Percentiles rank a stretch among this genome's conserved stretches.
Evolutionary conservation across 305 asterid genomes (phyloP).

Genomic region (Fraxinus sp.): DNA sequence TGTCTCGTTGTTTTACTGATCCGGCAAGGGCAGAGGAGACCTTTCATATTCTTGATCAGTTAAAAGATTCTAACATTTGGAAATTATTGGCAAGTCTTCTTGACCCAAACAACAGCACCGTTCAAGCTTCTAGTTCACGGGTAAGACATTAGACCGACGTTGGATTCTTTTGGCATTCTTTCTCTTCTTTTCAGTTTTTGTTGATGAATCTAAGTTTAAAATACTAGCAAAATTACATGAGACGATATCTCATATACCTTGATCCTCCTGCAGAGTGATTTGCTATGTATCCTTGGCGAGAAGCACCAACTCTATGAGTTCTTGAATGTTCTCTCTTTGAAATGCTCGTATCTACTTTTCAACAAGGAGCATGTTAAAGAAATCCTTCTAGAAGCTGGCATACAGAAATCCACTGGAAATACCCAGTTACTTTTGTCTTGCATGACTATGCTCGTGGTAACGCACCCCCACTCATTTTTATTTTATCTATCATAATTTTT

Average conservation of each 20-base stretch:
- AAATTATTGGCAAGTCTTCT: slow-evolving; percentile 60
- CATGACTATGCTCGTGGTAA: slow-evolving; percentile 97
- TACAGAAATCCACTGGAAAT: slow-evolving; percentile 71
- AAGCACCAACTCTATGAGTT: slow-evolving; percentile 81
- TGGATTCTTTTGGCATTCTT: slow-evolving; percentile 11
- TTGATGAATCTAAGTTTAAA: slow-evolving; percentile 7
- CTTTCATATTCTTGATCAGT: slow-evolving; percentile 79
- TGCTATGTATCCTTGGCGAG: slow-evolving; percentile 68
- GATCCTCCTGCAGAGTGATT: slow-evolving; percentile 59
- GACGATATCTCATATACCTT: slow-evolving; percentile 29
- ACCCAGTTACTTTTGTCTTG: slow-evolving; percentile 69
- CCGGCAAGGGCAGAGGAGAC: slow-evolving; percentile 78
- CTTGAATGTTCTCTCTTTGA: slow-evolving; percentile 64
- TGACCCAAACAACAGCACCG: slow-evolving; percentile 65
- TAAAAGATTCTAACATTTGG: slow-evolving; percentile 84
- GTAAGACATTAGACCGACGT: slow-evolving; percentile 49
- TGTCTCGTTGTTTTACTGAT: slow-evolving; percentile 86
- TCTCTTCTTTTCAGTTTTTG: slow-evolving; percentile 11
- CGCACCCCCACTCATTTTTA: slow-evolving; percentile 21
- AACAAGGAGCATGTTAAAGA: slow-evolving; percentile 82
- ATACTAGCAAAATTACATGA: slow-evolving; percentile 11
- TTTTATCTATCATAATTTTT: slow-evolving; percentile 13
- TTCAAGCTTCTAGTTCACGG: slow-evolving; percentile 60
- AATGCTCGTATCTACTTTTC: slow-evolving; percentile 88
- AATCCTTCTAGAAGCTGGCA: slow-evolving; percentile 69